Conservation (phyloP, 805 yeast species). For the Cyberlindnera americana region DNA sequence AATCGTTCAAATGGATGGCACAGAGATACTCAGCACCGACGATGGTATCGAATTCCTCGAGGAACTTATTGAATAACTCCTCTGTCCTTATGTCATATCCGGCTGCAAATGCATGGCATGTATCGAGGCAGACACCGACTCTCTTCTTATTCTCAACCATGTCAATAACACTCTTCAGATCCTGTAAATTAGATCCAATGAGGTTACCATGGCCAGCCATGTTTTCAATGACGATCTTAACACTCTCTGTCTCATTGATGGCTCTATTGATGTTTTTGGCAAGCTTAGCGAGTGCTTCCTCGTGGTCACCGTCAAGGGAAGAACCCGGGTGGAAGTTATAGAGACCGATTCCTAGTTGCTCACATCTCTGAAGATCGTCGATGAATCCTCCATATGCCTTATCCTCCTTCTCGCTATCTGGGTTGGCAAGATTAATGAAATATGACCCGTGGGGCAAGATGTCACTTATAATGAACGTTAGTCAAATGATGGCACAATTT, state of each 20-base stretch:
- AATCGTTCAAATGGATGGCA: conserved; percentile 89
- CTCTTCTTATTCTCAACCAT: conserved; percentile 75
- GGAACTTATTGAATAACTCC: conserved; percentile 57
- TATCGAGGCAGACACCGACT: conserved; percentile 95
- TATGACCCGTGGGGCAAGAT: conserved; percentile 94
- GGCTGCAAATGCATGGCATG: conserved; percentile 95
- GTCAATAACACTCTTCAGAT: conserved; percentile 69
- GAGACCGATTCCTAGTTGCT: conserved; percentile 73
- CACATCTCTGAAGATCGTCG: conserved; percentile 88
- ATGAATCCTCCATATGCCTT: conserved; percentile 75
- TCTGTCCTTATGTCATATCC: conserved; percentile 81
- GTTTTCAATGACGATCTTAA: conserved; percentile 87
- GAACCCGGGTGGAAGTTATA: conserved; percentile 97
- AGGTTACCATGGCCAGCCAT: conserved; percentile 98
- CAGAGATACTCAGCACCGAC: conserved; percentile 73
- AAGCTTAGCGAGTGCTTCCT: conserved; percentile 58
- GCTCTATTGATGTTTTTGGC: conserved; percentile 83
- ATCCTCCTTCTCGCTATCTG: conserved; percentile 72
- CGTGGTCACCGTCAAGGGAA: conserved; percentile 66
- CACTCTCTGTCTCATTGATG: conserved; percentile 66
- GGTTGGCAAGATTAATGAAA: conserved; percentile 88
- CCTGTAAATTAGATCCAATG: conserved; percentile 79
- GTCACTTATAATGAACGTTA: conserved; percentile 36
- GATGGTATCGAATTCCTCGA: conserved; percentile 69
- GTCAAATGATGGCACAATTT: not conserved